phyloP scores from a whole-genome alignment of 306 rosid species.

The Elaeagnus macrophylla region DNA sequence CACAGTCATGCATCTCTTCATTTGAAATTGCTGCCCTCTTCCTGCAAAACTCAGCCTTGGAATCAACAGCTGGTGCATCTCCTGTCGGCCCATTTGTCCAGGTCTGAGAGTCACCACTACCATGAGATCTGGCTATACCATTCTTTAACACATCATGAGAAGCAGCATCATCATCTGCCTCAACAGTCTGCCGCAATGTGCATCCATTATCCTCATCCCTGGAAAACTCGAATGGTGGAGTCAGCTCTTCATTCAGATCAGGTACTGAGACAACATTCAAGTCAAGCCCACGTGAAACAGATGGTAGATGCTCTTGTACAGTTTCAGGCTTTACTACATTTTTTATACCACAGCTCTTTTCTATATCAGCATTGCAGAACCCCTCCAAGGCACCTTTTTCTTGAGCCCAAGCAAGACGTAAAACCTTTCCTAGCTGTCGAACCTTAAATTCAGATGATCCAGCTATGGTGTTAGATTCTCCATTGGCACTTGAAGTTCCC shows the following conservation, averaged over 20 bases:
- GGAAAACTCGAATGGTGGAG: conserved; percentile 91
- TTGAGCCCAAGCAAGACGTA: conserved; percentile 78
- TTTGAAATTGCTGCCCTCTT: conserved; percentile 56
- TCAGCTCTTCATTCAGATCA: conserved; percentile 88
- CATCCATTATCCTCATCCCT: conserved; percentile 88
- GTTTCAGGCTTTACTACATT: conserved; percentile 48
- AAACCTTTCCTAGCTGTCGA: conserved; percentile 79
- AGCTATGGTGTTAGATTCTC: conserved; percentile 38
- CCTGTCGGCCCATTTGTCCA: conserved; percentile 54
- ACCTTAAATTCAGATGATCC: conserved; percentile 70
- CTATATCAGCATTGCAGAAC: conserved; percentile 56
- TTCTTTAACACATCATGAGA: conserved; percentile 69
- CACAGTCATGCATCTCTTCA: conserved; percentile 88
- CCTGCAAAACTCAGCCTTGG: conserved; percentile 51
- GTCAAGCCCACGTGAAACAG: conserved; percentile 70
- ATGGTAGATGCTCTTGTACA: conserved; percentile 43
- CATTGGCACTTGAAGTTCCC: conserved; percentile 46
- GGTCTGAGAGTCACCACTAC: conserved; percentile 92
- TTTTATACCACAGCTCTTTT: conserved; percentile 59
- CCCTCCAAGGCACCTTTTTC: conserved; percentile 65
- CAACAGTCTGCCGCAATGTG: conserved; percentile 83
- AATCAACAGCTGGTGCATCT: conserved; percentile 87
- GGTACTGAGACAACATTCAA: conserved; percentile 84
- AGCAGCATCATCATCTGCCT: conserved; percentile 89
- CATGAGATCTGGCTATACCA: conserved; percentile 66